Conservation (phyloP, 495 filamentous ascomycete genomes). For the Aspergillus leporis region DNA sequence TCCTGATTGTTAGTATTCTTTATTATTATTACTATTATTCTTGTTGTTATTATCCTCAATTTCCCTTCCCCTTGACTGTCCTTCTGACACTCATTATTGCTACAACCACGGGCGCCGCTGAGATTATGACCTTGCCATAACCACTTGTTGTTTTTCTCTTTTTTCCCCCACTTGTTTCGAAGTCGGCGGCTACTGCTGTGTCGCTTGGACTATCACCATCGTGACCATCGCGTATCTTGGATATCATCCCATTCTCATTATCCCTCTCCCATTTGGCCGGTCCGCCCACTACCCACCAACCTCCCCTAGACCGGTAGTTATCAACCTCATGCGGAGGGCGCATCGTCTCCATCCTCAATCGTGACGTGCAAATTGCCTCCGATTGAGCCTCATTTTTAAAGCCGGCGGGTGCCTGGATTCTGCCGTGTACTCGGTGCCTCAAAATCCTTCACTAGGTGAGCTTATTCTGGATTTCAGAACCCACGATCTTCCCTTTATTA, state of each 20-base stretch:
- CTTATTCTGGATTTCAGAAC: constrained; percentile 13
- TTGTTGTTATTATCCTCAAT: background rate
- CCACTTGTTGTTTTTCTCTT: constrained; percentile 3
- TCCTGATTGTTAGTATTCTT: background rate
- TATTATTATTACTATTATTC: background rate
- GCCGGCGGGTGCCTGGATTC: constrained; percentile 9
- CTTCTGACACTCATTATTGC: background rate
- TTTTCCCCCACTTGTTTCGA: background rate
- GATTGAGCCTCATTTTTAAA: constrained; percentile 27
- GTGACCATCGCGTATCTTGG: background rate
- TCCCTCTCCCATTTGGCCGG: background rate
- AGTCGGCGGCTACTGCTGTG: background rate
- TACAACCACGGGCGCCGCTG: constrained; percentile 1
- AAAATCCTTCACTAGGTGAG: constrained; percentile 21
- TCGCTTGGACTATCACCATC: background rate
- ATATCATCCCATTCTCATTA: background rate
- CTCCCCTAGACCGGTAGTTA: background rate
- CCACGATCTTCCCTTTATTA: background rate
- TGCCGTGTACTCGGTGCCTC: constrained; percentile 18
- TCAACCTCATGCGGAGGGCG: constrained; percentile 6
- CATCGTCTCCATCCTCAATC: constrained; percentile 15
- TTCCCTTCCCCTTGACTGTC: background rate
- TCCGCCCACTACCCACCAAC: background rate
- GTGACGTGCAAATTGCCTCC: constrained; percentile 24
- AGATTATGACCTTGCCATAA: constrained; percentile 6